Base-by-base conservation (phyloP, 1,284 basidiomycete genomes). In the Abortiporus biennis region DNA sequence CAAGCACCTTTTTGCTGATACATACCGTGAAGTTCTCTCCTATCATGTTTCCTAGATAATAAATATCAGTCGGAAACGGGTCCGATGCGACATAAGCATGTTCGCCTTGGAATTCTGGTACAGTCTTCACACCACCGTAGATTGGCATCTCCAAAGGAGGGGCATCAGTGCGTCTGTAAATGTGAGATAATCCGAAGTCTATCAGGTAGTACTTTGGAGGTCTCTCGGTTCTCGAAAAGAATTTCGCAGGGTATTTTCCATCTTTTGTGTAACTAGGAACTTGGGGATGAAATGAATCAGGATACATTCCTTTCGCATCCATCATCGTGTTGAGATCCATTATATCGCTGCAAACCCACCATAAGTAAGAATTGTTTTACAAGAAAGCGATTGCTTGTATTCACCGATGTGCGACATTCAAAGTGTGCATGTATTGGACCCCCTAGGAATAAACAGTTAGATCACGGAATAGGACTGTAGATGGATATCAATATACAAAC, bases 61-160 rank as follows among this genome's bases (percentile, higher is more conserved):
- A 61, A 1, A 60, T 34, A 29, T 61, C 60, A 1, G 53, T 53
- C 0, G 51, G 49, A 24, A 61, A 63, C 5, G 59, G 61, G 41
- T 62, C 42, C 25, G 37, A 47, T 2, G 42, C 33, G 11, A 40
- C 40, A 17, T 47, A 17, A 1, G 47, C 47, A 1, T 44, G 2
- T 1, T 20, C 21, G 13, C 36, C 16, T 29, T 51, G 34, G 36
- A 55, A 56, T 25, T 60, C 58, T 1, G 57, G 58, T 6, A 52
- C 54, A 13, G 48, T 45, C 13, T 47, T 50, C 38, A 57, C 54
- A 16, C 47, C 52, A 5, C 54, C 54, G 0, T 39, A 22, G 13
- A 54, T 39, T 23, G 51, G 51, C 9, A 21, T 21, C 11, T 45
- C 48, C 22, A n/a, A n/a, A n/a, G n/a, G n/a, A n/a, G 9, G 15